Evolutionary conservation across 2,329 filamentous ascomycete genomes (phyloP).

Genomic region (Ampelomyces quisqualis): DNA sequence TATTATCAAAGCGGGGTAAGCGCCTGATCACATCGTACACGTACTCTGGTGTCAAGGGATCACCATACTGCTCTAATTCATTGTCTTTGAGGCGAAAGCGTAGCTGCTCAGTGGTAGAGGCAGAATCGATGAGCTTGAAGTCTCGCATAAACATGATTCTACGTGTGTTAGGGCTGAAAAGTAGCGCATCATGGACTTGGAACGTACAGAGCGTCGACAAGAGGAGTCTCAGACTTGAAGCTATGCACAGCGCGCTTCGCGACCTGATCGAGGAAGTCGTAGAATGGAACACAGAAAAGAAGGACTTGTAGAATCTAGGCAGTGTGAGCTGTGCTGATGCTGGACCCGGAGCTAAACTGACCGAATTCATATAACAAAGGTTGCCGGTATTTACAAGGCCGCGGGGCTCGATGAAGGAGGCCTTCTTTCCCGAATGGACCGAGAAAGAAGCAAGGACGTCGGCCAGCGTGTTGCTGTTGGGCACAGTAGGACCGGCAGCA

Average conservation of each 20-base stretch:
- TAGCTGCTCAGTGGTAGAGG: conserved; percentile 70
- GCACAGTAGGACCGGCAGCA: conserved; percentile 47
- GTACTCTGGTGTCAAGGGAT: conserved; percentile 89
- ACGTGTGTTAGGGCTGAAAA: not conserved
- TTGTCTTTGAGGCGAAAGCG: conserved; percentile 72
- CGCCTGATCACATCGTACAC: conserved; percentile 91
- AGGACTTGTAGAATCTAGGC: conserved; percentile 87
- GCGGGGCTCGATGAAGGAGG: conserved; percentile 85
- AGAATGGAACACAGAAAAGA: conserved; percentile 91
- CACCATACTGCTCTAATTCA: conserved; percentile 86
- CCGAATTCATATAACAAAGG: conserved; percentile 99
- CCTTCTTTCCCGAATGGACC: conserved; percentile 63
- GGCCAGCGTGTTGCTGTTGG: conserved; percentile 64
- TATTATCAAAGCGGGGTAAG: conserved; percentile 83
- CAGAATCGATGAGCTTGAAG: conserved; percentile 82
- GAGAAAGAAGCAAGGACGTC: conserved; percentile 76
- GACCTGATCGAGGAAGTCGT: conserved; percentile 86
- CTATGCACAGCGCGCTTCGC: conserved; percentile 81
- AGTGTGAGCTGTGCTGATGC: conserved; percentile 41
- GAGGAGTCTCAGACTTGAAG: conserved; percentile 91
- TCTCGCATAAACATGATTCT: conserved; percentile 97
- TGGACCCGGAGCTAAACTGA: conserved; percentile 59
- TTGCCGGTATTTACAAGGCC: conserved; percentile 96
- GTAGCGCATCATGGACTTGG: not conserved
- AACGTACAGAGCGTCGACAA: conserved; percentile 91